Evolutionary conservation across 1,139 yeast species (phyloP), one percentile per base, ranked within the genome.

Genomic region (Suhomyces yuchorum): DNA sequence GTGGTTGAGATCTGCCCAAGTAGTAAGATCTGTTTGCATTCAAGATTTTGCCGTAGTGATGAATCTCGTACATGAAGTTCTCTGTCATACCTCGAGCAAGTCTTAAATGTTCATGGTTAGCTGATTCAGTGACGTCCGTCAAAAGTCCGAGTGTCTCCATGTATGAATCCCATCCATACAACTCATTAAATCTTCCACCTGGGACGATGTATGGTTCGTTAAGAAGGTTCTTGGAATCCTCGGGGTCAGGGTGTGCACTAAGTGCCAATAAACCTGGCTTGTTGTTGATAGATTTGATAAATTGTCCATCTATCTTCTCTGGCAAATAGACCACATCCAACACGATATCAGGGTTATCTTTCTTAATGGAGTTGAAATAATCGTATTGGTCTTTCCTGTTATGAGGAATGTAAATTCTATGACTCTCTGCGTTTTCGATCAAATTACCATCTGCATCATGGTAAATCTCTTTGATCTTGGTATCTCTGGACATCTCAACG

Each of bases 81-180:
- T 87, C 93, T 9, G 93, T 90, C 95, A 93, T 90, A 0, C 96
- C 97, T 56, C 85, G 76, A 8, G 97, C 95, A 37, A 92, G 75
- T 24, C 62, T 55, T 44, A 75, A 66, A 54, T 71, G 68, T n/a
- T 61, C 63, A 40, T 61, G 62, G 40, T 67, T 54, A 34, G 84
- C 87, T 3, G 76, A 60, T n/a, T 55, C 48, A 8, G 82, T 75
- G 23, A 80, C 84, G 59, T 88, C 89, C 14, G 82, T 78, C 37
- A 93, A 66, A 43, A 93, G 73, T 1, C 99, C 99, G 28, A 92
- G 68, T 0, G 96, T 82, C 62, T 87, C 93, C 86, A 95, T 87
- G 63, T 93, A 93, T 1, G 97, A 90, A 66, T 93, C 99, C 99
- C 99, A 93, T 8, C 99, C 99, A 61, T 93, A 93, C 48, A 91